These are phyloP conservation scores for Leccinum cinnamomeum DNA, from an alignment of 1,284 basidiomycete genomes.

Conservation along the genomic window DNA sequence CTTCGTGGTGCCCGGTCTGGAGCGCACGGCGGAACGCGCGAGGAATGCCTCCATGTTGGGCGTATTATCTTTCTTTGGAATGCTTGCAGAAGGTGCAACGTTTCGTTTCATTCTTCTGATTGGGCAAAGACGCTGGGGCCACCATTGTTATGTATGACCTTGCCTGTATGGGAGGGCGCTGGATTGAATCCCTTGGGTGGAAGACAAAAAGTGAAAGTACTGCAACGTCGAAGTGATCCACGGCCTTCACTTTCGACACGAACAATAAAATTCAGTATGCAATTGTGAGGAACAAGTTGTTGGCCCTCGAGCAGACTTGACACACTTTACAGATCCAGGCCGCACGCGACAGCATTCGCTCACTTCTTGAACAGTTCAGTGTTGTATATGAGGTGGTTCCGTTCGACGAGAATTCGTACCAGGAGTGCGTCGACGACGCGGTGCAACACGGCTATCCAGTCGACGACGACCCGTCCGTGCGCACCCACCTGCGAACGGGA, in stretches of 20 bases:
- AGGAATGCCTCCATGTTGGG: too few species aligned
- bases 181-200: too few species aligned
- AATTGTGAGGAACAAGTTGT: constrained; percentile 7
- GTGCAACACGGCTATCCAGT: constrained; percentile 18
- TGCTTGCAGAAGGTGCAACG: not conserved
- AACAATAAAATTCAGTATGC: constrained; percentile 12
- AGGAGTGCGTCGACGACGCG: constrained; percentile 21
- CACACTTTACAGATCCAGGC: constrained; percentile 11
- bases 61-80: too few species aligned
- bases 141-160: not conserved
- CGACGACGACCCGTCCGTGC: constrained; percentile 12
- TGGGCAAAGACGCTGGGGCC: not conserved
- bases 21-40: too few species aligned
- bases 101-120: not conserved
- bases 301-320: not conserved
- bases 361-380: constrained; percentile 14
- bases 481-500: constrained; percentile 17
- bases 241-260: not conserved
- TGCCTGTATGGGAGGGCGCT: too few species aligned
- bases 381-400: constrained; percentile 20
- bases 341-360: constrained; percentile 8
- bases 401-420: constrained; percentile 16
- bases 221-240: too few species aligned
- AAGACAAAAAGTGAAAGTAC: too few species aligned
- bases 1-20: too few species aligned